Percentiles rank a stretch among this genome's conserved stretches.
These are phyloP conservation scores for Parietichytrium sp. DNA, from an alignment of 108 stramenopile species.

Conservation along the genomic window DNA sequence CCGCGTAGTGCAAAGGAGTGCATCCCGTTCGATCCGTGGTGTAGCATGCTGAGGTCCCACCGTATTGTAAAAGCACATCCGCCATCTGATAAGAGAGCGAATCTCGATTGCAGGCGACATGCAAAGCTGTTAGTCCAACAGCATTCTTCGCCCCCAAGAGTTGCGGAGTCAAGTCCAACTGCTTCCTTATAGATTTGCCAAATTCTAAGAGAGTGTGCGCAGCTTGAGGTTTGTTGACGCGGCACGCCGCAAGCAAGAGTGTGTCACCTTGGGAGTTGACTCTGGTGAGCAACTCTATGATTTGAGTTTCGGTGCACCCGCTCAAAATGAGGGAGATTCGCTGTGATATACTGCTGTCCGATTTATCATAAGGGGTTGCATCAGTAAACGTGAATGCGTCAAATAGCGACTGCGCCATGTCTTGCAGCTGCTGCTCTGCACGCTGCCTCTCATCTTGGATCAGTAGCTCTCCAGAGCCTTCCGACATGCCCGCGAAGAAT, in stretches of 20 bases:
- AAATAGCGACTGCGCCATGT: neutral
- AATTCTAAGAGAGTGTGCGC: neutral
- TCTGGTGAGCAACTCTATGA: neutral
- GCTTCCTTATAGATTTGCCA: neutral
- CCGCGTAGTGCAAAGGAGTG: constrained; percentile 31
- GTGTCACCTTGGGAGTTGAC: constrained; percentile 23
- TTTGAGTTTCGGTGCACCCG: neutral
- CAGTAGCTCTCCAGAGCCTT: neutral
- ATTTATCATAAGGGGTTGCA: neutral
- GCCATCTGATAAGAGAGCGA: neutral
- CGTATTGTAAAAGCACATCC: neutral
- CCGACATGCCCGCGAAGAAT: constrained; percentile 3
- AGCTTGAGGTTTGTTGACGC: neutral
- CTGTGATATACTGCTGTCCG: too few relatives aligned
- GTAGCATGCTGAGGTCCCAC: neutral
- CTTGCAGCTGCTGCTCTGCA: neutral
- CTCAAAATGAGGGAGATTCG: too few relatives aligned
- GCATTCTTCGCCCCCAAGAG: constrained; percentile 13
- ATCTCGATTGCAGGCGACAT: neutral
- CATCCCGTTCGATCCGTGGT: constrained; percentile 15
- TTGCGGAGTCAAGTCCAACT: constrained; percentile 7
- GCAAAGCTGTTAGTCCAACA: constrained; percentile 14
- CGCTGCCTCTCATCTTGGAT: neutral
- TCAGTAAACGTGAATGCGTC: constrained; percentile 3
- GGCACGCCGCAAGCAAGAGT: neutral